A percentile compares a stretch with the other conserved stretches of the same genome.
phyloP scores from a whole-genome alignment of 257 asterid genomes.

The Scutellaria galericulata region DNA sequence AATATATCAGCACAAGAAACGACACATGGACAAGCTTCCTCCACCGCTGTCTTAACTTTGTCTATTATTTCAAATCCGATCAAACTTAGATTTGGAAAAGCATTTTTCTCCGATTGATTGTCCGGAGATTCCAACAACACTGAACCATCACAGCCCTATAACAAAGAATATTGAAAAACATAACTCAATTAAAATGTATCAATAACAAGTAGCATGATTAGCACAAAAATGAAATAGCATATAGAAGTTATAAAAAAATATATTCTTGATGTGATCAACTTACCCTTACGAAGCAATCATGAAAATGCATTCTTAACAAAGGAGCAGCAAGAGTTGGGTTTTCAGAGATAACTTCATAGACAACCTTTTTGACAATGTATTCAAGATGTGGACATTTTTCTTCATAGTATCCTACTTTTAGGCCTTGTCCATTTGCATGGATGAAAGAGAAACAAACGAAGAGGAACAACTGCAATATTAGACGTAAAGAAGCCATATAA shows the following conservation, averaged over 20 bases:
- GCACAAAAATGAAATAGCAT: too few relatives aligned
- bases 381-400: constrained; percentile 42
- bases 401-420: constrained; percentile 43
- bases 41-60: constrained; percentile 52
- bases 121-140: constrained; percentile 46
- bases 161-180: too few relatives aligned
- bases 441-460: constrained; percentile 32
- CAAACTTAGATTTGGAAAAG: constrained; percentile 51
- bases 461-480: constrained; percentile 28
- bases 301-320: constrained; percentile 54
- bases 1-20: constrained; percentile 64
- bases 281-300: constrained; percentile 61
- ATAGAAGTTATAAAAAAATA: too few relatives aligned
- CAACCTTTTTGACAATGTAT: constrained; percentile 28
- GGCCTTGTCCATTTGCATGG: constrained; percentile 40
- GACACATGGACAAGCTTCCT: constrained; percentile 49
- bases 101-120: constrained; percentile 50
- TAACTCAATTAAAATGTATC: too few relatives aligned
- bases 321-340: constrained; percentile 52
- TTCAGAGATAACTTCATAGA: constrained; percentile 34
- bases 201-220: too few relatives aligned
- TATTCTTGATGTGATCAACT: neutral
- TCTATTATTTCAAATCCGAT: constrained; percentile 57
- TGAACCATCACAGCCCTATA: constrained; percentile 67
- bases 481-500: constrained; percentile 27